Base-by-base conservation (phyloP, 345 rosid species). In the Salix brachista region DNA sequence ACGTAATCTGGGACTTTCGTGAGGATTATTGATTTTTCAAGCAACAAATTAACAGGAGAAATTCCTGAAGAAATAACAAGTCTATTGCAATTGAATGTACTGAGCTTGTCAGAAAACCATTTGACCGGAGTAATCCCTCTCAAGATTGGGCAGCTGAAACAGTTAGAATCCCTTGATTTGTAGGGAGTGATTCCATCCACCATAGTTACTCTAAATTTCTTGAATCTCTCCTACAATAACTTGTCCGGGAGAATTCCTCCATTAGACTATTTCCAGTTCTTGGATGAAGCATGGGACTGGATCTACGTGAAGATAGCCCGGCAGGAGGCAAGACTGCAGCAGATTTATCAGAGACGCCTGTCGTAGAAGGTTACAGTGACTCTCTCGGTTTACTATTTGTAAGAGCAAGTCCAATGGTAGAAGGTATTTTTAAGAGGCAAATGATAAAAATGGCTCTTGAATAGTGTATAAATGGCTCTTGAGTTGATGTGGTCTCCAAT, bases 141-240 rank as follows among this genome's bases (percentile, higher is more conserved):
- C 11, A 65, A 26, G 25, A 30, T 74, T 18, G 60, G 61, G 44
- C 3, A 4, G 19, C 3, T 74, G 77, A 32, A 26, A 25, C 58
- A 65, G n/a, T 9, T 65, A 17, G 77, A 74, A 32, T 74, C 70
- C 3, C 39, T 74, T 26, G 70, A 74, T 65, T 44, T 74, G 32
- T 44, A 62, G 16, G 61, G 58, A 5, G 1, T 2, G 23, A 5
- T 44, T 42, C 58, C 72, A 9, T 16, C 56, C 3, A 44, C 8
- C 12, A 42, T 44, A 34, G 32, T 56, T 13, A 1, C n/a, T 42
- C 17, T 67, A 42, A 19, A 21, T 68, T 41, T 68, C 21, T 48
- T 68, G 52, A 60, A 73, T 34, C 42, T 73, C 67, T 73, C 68
- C 5, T 60, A 21, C 34, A 73, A 73, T 56, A 60, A 58, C 64